Conservation (phyloP, 2,329 filamentous ascomycete genomes). For the Akanthomyces muscarius region DNA sequence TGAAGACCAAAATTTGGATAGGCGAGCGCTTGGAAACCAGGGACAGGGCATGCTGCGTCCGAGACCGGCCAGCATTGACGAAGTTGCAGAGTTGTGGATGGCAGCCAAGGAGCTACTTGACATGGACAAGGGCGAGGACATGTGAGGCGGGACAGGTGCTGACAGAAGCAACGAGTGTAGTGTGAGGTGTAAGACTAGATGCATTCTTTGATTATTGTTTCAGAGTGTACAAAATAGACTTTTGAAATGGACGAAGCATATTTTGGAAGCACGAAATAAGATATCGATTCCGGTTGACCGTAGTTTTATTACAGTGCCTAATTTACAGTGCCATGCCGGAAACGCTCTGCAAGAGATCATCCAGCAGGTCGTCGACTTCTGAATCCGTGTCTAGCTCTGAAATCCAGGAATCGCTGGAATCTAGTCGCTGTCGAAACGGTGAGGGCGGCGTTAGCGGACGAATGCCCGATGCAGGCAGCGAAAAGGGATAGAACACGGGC, state of each 20-base stretch:
- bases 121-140: slow-evolving; percentile 1
- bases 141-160: neutral
- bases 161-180: neutral
- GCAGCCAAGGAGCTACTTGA: slow-evolving; percentile 27
- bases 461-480: slow-evolving; percentile 6
- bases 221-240: neutral
- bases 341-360: neutral
- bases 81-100: slow-evolving; percentile 23
- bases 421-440: neutral
- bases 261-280: neutral
- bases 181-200: neutral
- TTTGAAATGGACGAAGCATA: neutral
- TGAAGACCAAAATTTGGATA: slow-evolving; percentile 9
- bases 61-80: slow-evolving; percentile 9
- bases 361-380: neutral
- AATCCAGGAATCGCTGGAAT: neutral
- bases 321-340: neutral
- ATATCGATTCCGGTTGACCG: neutral
- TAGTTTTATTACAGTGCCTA: neutral
- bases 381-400: neutral
- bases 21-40: neutral
- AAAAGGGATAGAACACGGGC: slow-evolving; percentile 14
- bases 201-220: neutral
- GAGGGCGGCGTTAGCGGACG: slow-evolving; percentile 10
- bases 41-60: neutral